Conservation (phyloP, 805 yeast genomes). For the Helenozyma rhizophorensis region DNA sequence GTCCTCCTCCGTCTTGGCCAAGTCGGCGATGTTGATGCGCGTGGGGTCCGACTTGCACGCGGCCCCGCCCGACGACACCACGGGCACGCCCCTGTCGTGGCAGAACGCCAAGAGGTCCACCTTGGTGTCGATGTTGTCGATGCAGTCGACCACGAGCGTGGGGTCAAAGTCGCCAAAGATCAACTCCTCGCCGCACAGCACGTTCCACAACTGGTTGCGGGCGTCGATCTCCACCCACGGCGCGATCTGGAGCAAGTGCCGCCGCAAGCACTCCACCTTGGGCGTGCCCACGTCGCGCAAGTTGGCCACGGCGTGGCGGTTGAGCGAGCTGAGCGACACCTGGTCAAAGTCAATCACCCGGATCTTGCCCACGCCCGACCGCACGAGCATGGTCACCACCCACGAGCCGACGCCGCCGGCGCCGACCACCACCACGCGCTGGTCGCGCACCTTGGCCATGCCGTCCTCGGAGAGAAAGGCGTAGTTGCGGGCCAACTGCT, state of each 20-base stretch:
- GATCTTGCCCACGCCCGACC: constrained; percentile 82
- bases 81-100: constrained; percentile 53
- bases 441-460: constrained; percentile 63
- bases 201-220: constrained; percentile 70
- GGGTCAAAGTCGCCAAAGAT: constrained; percentile 51
- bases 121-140: constrained; percentile 95
- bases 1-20: constrained; percentile 88
- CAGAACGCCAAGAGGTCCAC: constrained; percentile 82
- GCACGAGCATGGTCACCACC: constrained; percentile 84
- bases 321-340: constrained; percentile 85
- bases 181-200: constrained; percentile 59
- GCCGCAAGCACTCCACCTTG: constrained; percentile 75
- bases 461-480: constrained; percentile 90
- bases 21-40: constrained; percentile 82
- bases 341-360: constrained; percentile 93
- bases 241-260: constrained; percentile 67
- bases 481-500: constrained; percentile 89
- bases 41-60: constrained; percentile 96
- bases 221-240: constrained; percentile 94
- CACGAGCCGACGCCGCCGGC: constrained; percentile 99
- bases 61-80: constrained; percentile 94
- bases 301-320: constrained; percentile 94
- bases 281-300: constrained; percentile 87
- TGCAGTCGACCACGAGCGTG: constrained; percentile 86
- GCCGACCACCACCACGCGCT: constrained; percentile 77